Evolutionary conservation across 306 rosid species (phyloP).

Genomic region (Albizia julibrissin): DNA sequence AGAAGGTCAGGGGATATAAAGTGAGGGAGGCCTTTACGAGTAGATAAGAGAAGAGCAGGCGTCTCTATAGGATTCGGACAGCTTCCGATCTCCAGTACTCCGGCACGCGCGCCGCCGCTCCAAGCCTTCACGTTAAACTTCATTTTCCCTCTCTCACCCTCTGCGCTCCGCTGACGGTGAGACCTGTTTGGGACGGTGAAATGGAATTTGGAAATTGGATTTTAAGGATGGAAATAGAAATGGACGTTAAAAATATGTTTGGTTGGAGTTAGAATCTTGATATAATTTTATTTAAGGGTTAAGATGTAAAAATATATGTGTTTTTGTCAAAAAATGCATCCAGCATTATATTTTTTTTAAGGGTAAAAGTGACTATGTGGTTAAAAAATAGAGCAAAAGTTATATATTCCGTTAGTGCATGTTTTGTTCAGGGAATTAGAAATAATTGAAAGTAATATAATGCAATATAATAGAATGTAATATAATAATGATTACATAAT

Average conservation of each 20-base stretch:
- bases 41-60: constrained; percentile 78
- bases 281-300: too few species aligned
- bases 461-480: too few species aligned
- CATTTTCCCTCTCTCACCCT: constrained; percentile 35
- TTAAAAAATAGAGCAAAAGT: too few species aligned
- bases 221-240: neutral
- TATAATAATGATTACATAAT: too few species aligned
- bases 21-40: constrained; percentile 83
- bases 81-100: constrained; percentile 59
- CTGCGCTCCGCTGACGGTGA: neutral
- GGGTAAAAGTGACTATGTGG: too few species aligned
- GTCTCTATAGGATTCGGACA: constrained; percentile 60
- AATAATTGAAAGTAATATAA: too few species aligned
- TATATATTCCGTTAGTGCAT: too few species aligned
- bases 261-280: neutral
- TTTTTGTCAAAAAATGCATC: too few species aligned
- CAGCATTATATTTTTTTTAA: too few species aligned
- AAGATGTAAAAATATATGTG: too few species aligned
- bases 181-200: neutral
- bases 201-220: neutral
- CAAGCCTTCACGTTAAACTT: constrained; percentile 68
- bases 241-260: neutral
- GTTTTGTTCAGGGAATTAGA: too few species aligned
- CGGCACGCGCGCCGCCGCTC: constrained; percentile 74
- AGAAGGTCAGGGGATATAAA: constrained; percentile 84